A percentile compares a stretch with the other conserved stretches of the same genome.
Evolutionary conservation across 2,329 filamentous ascomycete species (phyloP).

Genomic region (Aspergillus candidus): DNA sequence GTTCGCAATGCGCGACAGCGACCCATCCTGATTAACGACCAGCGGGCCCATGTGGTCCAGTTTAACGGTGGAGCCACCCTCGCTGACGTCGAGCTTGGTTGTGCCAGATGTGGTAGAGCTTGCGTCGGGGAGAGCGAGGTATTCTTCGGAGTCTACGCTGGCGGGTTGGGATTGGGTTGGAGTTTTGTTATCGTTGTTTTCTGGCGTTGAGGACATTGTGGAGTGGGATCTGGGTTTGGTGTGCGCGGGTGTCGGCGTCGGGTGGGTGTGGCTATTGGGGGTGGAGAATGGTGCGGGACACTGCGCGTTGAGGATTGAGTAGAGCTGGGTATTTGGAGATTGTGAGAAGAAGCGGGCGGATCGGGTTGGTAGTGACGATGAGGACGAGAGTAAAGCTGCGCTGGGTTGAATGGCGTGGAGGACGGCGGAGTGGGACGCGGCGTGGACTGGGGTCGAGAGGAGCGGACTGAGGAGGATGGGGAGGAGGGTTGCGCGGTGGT

Average conservation of each 20-base stretch:
- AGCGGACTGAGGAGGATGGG: slow-evolving; percentile 17
- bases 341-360: not conserved
- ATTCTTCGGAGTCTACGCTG: slow-evolving; percentile 24
- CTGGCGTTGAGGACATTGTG: slow-evolving; percentile 17
- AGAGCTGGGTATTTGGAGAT: slow-evolving; percentile 9
- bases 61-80: slow-evolving; percentile 41
- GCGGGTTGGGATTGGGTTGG: slow-evolving; percentile 9
- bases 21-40: slow-evolving; percentile 68
- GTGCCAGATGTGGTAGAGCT: slow-evolving; percentile 76
- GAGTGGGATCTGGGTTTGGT: slow-evolving; percentile 11
- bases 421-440: slow-evolving; percentile 5
- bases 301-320: slow-evolving; percentile 24
- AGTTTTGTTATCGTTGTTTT: slow-evolving; percentile 3
- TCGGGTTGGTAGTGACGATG: slow-evolving; percentile 2
- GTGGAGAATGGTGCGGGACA: slow-evolving; percentile 15
- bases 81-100: slow-evolving; percentile 71
- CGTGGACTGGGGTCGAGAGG: slow-evolving; percentile 15
- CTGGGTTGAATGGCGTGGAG: slow-evolving; percentile 4
- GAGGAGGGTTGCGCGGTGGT: slow-evolving; percentile 24
- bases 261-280: slow-evolving; percentile 6
- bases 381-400: not conserved
- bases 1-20: slow-evolving; percentile 64
- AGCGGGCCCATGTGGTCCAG: slow-evolving; percentile 67
- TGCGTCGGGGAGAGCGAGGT: slow-evolving; percentile 66
- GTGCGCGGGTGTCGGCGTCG: not conserved